phyloP scores from a whole-genome alignment of 2,329 filamentous ascomycete species.

The Cercospora beticola region DNA sequence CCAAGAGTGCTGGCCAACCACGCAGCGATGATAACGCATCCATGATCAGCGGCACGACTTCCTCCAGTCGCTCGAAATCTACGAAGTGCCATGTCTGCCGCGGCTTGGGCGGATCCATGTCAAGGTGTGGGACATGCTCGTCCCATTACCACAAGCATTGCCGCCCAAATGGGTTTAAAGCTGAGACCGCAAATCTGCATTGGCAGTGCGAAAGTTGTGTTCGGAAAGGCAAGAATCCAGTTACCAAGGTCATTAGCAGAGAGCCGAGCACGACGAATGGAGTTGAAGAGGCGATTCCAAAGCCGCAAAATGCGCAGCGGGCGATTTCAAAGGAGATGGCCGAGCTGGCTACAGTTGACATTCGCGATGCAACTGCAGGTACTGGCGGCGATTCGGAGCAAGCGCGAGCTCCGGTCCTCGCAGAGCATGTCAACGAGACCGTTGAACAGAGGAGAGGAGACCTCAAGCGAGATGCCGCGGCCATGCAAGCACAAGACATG shows the following conservation, averaged over 20 bases:
- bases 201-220: conserved; percentile 35
- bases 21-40: conserved; percentile 21
- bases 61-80: conserved; percentile 22
- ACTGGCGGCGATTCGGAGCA: background rate
- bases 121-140: conserved; percentile 38
- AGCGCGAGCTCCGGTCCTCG: background rate
- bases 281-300: background rate
- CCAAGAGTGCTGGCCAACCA: background rate
- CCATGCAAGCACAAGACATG: background rate
- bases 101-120: conserved; percentile 33
- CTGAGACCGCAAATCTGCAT: conserved; percentile 12
- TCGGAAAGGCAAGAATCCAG: conserved; percentile 17
- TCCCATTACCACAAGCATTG: conserved; percentile 36
- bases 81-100: conserved; percentile 37
- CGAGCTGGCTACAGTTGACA: background rate
- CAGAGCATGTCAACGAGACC: background rate
- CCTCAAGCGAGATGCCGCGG: background rate
- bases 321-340: background rate
- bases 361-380: background rate
- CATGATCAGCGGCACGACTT: conserved; percentile 22
- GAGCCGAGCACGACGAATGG: background rate
- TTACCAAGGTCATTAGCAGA: background rate
- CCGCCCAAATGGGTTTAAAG: background rate
- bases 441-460: background rate
- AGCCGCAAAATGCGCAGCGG: background rate